phyloP scores from a whole-genome alignment of 768 basidiomycete genomes.

The Lactarius evosmus region DNA sequence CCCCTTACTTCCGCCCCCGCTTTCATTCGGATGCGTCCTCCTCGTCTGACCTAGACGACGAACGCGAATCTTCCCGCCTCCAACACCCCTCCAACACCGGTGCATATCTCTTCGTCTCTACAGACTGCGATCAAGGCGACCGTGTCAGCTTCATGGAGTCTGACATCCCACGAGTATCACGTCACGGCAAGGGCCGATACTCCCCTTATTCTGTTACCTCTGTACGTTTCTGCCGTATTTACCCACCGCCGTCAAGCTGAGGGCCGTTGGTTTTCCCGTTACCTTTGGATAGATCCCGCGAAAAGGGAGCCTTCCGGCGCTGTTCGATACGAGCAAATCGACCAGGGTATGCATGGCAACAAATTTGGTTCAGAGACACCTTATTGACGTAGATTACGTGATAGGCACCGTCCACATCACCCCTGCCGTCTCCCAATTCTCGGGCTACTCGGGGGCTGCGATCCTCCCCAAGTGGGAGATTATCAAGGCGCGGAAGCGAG shows the following conservation, averaged over 20 bases:
- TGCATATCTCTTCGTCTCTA: slow-evolving; percentile 33
- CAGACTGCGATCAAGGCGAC: slow-evolving; percentile 28
- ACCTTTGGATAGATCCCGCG: slow-evolving; percentile 29
- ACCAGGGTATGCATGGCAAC: slow-evolving; percentile 31
- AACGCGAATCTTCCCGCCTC: slow-evolving; percentile 15
- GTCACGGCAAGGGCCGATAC: slow-evolving; percentile 30
- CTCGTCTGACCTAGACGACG: slow-evolving; percentile 33
- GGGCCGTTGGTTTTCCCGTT: neutral
- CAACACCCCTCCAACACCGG: slow-evolving; percentile 3
- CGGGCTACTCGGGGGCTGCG: slow-evolving; percentile 26
- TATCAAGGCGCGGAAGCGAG: slow-evolving; percentile 28
- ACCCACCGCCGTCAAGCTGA: neutral
- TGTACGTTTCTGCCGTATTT: slow-evolving; percentile 28
- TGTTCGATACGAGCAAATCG: slow-evolving; percentile 30
- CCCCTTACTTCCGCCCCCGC: slow-evolving; percentile 31
- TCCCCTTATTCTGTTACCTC: slow-evolving; percentile 35
- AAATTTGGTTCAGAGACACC: neutral
- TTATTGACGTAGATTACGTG: neutral
- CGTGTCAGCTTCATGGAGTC: slow-evolving; percentile 29
- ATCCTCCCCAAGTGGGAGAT: slow-evolving; percentile 15
- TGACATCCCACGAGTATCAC: slow-evolving; percentile 31
- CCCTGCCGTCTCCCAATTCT: slow-evolving; percentile 29
- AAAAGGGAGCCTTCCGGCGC: slow-evolving; percentile 33
- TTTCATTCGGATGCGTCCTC: slow-evolving; percentile 45
- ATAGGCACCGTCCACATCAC: slow-evolving; percentile 35